Conservation (phyloP, 805 yeast species). For the Kluyveromyces dobzhanskii region DNA sequence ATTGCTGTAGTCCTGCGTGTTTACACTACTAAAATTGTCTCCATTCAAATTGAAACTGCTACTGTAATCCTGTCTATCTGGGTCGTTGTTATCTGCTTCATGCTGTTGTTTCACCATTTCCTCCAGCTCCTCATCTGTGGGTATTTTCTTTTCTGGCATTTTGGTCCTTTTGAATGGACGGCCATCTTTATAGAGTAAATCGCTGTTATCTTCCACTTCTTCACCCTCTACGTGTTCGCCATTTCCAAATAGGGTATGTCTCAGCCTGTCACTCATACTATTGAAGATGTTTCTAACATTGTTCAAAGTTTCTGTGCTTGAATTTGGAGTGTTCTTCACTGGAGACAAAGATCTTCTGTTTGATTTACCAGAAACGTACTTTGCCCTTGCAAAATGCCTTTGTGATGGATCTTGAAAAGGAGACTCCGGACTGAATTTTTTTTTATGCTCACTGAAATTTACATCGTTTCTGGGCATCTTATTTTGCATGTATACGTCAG, state of each 20-base stretch:
- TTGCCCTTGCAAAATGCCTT: conserved; percentile 20
- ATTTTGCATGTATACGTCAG: conserved; percentile 1
- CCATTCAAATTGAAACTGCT: background rate
- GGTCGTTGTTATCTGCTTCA: background rate
- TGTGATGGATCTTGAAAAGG: conserved; percentile 13
- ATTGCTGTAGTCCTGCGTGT: background rate
- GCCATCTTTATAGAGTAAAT: background rate
- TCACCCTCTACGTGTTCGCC: background rate
- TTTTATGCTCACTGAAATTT: background rate
- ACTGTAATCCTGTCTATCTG: background rate
- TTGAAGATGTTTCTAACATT: conserved; percentile 13
- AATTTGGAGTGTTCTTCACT: conserved; percentile 15
- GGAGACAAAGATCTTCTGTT: conserved; percentile 20
- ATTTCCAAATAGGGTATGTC: background rate
- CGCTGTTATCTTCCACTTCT: background rate
- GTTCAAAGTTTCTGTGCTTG: conserved; percentile 9
- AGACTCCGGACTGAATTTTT: conserved; percentile 4
- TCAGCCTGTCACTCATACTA: conserved; percentile 2
- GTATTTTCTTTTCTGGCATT: background rate
- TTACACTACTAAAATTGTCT: background rate
- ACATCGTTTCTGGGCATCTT: conserved; percentile 3
- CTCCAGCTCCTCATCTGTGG: conserved; percentile 2
- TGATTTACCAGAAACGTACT: conserved; percentile 12
- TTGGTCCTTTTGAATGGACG: conserved; percentile 1
- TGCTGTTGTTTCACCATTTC: background rate